Percentiles rank a stretch among this genome's conserved stretches.
Evolutionary conservation across 495 filamentous ascomycete genomes (phyloP).

Genomic region (Lasiosphaeria ovina): DNA sequence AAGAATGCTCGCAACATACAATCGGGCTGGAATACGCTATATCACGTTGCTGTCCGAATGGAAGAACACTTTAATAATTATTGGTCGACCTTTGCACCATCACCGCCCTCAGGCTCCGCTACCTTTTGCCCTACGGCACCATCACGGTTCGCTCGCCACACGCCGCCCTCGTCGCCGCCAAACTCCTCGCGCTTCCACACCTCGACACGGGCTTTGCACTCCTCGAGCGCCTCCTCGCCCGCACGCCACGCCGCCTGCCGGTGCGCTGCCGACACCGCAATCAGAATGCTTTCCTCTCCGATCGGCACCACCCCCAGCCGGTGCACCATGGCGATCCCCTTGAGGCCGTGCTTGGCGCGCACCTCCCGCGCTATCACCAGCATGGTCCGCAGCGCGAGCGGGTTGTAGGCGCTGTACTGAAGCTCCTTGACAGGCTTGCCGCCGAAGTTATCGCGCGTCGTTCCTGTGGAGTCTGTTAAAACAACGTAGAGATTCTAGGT

Average conservation of each 20-base stretch:
- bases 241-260: constrained; percentile 84
- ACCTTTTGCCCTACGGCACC: constrained; percentile 54
- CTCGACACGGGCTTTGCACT: constrained; percentile 80
- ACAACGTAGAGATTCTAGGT: not conserved
- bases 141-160: constrained; percentile 93
- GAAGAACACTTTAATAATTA: no score
- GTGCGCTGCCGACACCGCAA: constrained; percentile 84
- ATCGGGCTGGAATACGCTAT: no score
- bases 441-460: constrained; percentile 82
- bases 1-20: no score
- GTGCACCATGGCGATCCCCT: constrained; percentile 76
- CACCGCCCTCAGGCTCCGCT: not conserved
- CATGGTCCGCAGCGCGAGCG: constrained; percentile 75
- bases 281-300: constrained; percentile 86
- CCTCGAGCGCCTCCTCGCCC: constrained; percentile 86
- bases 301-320: constrained; percentile 84
- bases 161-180: constrained; percentile 68
- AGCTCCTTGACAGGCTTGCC: constrained; percentile 72
- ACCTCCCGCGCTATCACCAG: constrained; percentile 62
- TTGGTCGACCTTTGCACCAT: not conserved
- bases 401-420: constrained; percentile 77
- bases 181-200: constrained; percentile 97
- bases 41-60: no score
- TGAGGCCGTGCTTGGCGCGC: constrained; percentile 57
- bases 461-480: constrained; percentile 50